phyloP scores from a whole-genome alignment of 345 rosid genomes.

The Triadica sebifera region DNA sequence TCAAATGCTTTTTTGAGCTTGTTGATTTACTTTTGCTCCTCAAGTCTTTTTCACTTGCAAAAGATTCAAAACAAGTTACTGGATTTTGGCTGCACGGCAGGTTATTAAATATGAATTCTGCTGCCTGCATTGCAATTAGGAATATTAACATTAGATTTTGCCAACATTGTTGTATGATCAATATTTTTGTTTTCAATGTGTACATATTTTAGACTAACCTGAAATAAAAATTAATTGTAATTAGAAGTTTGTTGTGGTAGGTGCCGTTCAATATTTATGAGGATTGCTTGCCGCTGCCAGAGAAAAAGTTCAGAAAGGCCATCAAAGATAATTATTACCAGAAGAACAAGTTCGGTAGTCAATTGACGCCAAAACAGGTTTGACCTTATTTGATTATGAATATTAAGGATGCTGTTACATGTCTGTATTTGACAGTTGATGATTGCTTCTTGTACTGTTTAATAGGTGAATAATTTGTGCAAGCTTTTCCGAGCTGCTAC shows the following conservation, averaged over 20 bases:
- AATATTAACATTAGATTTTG: not conserved
- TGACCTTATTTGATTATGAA: not conserved
- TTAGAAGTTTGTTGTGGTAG: slow-evolving; percentile 13
- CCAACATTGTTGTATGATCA: not conserved
- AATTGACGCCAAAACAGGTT: slow-evolving; percentile 29
- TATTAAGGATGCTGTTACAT: not conserved
- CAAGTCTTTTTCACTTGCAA: not conserved
- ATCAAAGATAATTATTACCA: slow-evolving; percentile 32
- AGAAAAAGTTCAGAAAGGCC: slow-evolving; percentile 24
- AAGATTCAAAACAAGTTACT: not conserved
- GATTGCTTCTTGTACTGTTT: slow-evolving; percentile 5
- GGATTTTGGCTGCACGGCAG: not conserved
- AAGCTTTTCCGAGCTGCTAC: slow-evolving; percentile 24
- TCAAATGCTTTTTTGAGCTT: not conserved
- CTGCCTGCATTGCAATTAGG: not conserved
- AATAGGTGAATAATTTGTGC: slow-evolving; percentile 25
- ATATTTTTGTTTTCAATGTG: not conserved
- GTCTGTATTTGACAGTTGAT: slow-evolving; percentile 3
- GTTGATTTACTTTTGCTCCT: not conserved
- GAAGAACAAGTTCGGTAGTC: slow-evolving; percentile 28
- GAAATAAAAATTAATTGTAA: not conserved
- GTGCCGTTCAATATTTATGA: slow-evolving; percentile 27
- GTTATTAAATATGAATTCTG: not conserved
- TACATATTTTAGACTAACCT: not conserved
- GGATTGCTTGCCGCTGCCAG: slow-evolving; percentile 27